Evolutionary conservation across 371 early-diverging fungal species (phyloP), one percentile per base, ranked within the genome.

Genomic region (Rhizopus stolonifer): DNA sequence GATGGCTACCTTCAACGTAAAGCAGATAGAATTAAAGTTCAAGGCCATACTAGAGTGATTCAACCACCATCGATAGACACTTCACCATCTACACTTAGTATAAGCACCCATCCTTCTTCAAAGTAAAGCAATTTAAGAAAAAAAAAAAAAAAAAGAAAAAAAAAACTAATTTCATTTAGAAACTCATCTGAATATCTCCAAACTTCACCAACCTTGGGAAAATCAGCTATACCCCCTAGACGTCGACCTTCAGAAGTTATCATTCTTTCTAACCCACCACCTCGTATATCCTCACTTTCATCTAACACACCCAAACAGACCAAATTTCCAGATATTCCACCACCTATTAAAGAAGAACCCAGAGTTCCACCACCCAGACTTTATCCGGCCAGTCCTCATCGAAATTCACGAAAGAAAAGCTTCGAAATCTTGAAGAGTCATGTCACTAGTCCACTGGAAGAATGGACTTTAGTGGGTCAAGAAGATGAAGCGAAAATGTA

Each of bases 1-100:
- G 77, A 85, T 40, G 65, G 58, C 1, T 86, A 87, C 52, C 65
- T 87, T 39, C 68, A 78, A 44, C 80, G 80, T 55, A 81, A 85
- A 50, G 83, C 83, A 17, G 70, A 72, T 2, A 74, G 69, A 25
- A 21, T 65, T 7, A 52, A 59, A 36, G 52, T 46, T 14, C 52
- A 61, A 52, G 42, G 29, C 47, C 24, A 34, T 38, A 21, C 15
- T 14, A 45, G 4, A 18, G 19, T 19, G 19, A 11, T 6, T n/a
- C 54, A 50, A n/a, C 49, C 32, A 31, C 42, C 10, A 10, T 10
- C 15, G 10, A n/a, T 15, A 21, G 42, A 21, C 1, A 2, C 21
- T 9, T 21, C 42, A n/a, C 17, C 15, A 42, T 6, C 42, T 21
- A 19, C 4, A 19, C 18, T 1, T 19, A 15, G 4, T 42, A 42